Conservation (phyloP, 106 monocot genomes). For the Triglochin maritima region DNA sequence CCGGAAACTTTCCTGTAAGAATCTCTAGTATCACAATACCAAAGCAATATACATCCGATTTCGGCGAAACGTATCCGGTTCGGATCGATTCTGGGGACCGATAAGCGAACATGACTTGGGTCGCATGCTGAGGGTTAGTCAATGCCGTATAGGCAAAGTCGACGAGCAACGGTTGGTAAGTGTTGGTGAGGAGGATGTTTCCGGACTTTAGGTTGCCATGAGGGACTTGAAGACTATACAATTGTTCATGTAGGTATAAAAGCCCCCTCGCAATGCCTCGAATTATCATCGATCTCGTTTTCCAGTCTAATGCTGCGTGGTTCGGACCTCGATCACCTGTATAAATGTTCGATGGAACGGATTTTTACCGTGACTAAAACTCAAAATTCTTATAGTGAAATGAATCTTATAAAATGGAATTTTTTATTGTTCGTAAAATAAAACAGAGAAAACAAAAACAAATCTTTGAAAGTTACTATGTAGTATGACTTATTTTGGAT, state of each 20-base stretch:
- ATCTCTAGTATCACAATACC: constrained; percentile 73
- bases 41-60: constrained; percentile 71
- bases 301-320: constrained; percentile 52
- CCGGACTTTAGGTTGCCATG: constrained; percentile 81
- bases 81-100: constrained; percentile 44
- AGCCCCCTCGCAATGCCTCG: constrained; percentile 21
- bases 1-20: constrained; percentile 68
- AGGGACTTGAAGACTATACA: constrained; percentile 24
- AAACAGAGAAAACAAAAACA: no score
- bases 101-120: constrained; percentile 32
- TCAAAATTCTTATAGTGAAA: no score
- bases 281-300: constrained; percentile 43
- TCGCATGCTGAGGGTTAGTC: constrained; percentile 32
- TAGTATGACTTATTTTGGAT: no score
- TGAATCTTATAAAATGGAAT: no score
- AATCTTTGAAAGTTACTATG: no score
- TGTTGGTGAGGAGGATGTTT: constrained; percentile 47
- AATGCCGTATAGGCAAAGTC: constrained; percentile 55
- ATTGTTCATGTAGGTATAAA: constrained; percentile 47
- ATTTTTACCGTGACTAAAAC: no score
- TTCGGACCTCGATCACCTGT: constrained; percentile 43
- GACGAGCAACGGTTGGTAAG: constrained; percentile 54
- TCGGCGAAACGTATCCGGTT: constrained; percentile 24
- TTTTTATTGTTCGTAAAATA: no score
- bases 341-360: no score